Conservation (phyloP, 2,329 filamentous ascomycete species). For the Trichoderma guizhouense region DNA sequence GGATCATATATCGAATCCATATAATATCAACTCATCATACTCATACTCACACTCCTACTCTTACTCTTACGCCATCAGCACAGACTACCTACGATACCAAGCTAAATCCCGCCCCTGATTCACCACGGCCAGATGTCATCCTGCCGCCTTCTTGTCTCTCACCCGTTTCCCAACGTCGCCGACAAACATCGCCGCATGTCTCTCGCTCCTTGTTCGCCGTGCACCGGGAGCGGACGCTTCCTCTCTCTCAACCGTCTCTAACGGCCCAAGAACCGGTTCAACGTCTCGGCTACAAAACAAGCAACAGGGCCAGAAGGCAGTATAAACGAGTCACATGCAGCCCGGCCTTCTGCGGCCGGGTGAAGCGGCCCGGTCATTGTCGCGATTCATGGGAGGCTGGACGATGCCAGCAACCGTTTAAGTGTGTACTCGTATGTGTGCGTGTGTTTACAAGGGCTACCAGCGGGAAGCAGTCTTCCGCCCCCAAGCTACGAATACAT, state of each 20-base stretch:
- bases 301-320: not conserved
- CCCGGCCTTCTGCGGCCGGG: not conserved
- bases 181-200: not conserved
- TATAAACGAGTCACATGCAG: slow-evolving; percentile 9
- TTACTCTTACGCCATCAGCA: not conserved
- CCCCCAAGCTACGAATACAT: not conserved
- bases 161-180: not conserved
- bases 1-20: not conserved
- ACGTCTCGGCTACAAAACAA: not conserved
- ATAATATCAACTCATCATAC: not conserved
- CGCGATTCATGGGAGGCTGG: not conserved
- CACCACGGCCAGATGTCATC: not conserved
- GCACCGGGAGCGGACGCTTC: not conserved
- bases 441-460: not conserved
- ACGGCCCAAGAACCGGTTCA: not conserved
- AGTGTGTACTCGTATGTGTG: not conserved
- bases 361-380: slow-evolving; percentile 8
- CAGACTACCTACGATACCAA: not conserved
- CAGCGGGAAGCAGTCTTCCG: not conserved
- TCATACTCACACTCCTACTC: not conserved
- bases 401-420: not conserved
- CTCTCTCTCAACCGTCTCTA: not conserved
- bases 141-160: not conserved
- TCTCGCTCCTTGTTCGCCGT: not conserved
- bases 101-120: not conserved